A percentile compares a stretch with the other conserved stretches of the same genome.
phyloP scores from a whole-genome alignment of 768 basidiomycete genomes.

The Chalciporus piperatus region DNA sequence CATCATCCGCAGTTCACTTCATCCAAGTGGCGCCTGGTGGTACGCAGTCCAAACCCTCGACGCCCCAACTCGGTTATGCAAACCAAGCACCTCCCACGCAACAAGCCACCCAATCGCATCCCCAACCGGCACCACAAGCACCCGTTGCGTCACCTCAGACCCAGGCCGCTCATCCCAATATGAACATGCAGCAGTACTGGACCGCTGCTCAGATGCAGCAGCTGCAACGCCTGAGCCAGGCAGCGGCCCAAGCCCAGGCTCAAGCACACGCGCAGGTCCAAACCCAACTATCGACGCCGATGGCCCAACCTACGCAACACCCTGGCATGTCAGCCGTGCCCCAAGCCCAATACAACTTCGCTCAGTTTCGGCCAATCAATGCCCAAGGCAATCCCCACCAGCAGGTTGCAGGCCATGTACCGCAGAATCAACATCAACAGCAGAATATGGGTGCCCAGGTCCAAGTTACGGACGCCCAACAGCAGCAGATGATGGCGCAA shows the following conservation, averaged over 20 bases:
- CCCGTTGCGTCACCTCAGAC: conserved; percentile 16
- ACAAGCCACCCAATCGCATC: conserved; percentile 21
- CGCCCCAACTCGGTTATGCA: conserved; percentile 27
- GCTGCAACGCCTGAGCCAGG: conserved; percentile 14
- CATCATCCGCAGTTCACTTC: conserved; percentile 25
- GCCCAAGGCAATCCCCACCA: conserved; percentile 26
- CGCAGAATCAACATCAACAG: conserved; percentile 31
- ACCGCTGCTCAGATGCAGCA: conserved; percentile 14
- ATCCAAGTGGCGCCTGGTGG: conserved; percentile 22
- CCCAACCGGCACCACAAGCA: conserved; percentile 25
- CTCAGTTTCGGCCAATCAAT: conserved; percentile 34
- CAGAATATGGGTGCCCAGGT: conserved; percentile 26
- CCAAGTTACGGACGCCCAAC: conserved; percentile 22
- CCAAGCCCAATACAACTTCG: conserved; percentile 34
- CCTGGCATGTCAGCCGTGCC: conserved; percentile 14
- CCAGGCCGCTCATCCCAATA: conserved; percentile 17
- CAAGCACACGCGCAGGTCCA: conserved; percentile 24
- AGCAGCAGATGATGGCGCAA: conserved; percentile 29
- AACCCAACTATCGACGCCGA: conserved; percentile 24
- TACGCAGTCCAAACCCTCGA: conserved; percentile 28
- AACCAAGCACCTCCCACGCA: conserved; percentile 20
- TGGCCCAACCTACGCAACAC: conserved; percentile 27
- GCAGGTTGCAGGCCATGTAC: conserved; percentile 22
- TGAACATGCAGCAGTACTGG: conserved; percentile 19
- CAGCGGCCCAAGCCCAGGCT: conserved; percentile 12